Conservation (phyloP, 345 rosid species). For the Microthlaspi erraticum region DNA sequence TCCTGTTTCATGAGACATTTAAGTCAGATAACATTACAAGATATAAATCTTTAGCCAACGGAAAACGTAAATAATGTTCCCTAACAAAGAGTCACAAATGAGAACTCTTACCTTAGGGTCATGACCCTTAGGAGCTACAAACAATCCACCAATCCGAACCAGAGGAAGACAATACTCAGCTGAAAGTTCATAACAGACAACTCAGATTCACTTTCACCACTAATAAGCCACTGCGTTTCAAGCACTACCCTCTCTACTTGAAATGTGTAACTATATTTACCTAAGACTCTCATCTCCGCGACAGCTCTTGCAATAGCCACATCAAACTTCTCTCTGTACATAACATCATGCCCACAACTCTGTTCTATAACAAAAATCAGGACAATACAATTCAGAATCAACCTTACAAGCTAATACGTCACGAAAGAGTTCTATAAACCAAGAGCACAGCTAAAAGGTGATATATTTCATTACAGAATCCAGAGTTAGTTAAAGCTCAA, state of each 20-base stretch:
- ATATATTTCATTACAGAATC: constrained; percentile 14
- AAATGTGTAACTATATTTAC: constrained; percentile 44
- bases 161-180: constrained; percentile 96
- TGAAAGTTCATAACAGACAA: constrained; percentile 46
- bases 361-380: constrained; percentile 55
- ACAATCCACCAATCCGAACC: constrained; percentile 91
- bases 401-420: constrained; percentile 1
- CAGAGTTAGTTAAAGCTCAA: neutral
- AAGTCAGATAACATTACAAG: constrained; percentile 8
- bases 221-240: constrained; percentile 3
- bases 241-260: neutral
- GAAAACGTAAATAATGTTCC: neutral
- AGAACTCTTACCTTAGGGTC: constrained; percentile 69
- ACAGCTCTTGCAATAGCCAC: constrained; percentile 96
- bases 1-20: constrained; percentile 47
- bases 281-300: constrained; percentile 91
- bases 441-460: neutral
- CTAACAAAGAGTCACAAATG: neutral
- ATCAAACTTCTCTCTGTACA: constrained; percentile 83
- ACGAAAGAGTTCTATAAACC: neutral
- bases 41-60: neutral
- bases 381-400: constrained; percentile 19
- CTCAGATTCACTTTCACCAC: constrained; percentile 22
- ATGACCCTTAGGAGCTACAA: constrained; percentile 96
- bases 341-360: constrained; percentile 66